These are phyloP conservation scores for Lodderomyces pseudojiufengensis DNA, from an alignment of 1,139 yeast species.

Conservation along the genomic window DNA sequence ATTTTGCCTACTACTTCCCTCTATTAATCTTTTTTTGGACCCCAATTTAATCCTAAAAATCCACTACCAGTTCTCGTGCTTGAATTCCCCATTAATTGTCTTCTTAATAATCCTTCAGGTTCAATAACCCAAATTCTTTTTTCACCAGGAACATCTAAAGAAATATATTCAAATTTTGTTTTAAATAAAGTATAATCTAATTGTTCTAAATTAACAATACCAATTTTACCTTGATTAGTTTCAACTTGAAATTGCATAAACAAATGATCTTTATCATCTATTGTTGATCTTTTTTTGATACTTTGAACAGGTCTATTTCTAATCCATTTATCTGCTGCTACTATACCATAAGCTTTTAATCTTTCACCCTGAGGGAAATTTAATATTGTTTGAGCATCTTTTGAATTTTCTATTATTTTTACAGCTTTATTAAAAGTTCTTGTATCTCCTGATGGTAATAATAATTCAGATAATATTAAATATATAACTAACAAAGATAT, in stretches of 20 bases:
- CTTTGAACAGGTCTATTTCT: constrained; percentile 78
- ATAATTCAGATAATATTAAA: constrained; percentile 69
- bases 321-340: constrained; percentile 71
- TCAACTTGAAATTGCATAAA: constrained; percentile 86
- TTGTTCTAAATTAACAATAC: constrained; percentile 76
- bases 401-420: constrained; percentile 65
- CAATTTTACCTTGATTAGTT: constrained; percentile 50
- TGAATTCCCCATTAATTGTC: constrained; percentile 25
- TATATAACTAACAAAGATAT: constrained; percentile 70
- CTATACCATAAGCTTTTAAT: constrained; percentile 81
- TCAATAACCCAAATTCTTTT: constrained; percentile 69
- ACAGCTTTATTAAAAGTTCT: constrained; percentile 86
- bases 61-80: constrained; percentile 35
- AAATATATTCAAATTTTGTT: constrained; percentile 71
- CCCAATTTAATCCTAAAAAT: constrained; percentile 83
- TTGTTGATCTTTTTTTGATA: constrained; percentile 50
- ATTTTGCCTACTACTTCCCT: too few species aligned
- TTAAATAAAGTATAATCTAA: constrained; percentile 61
- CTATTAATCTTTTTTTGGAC: constrained; percentile 57
- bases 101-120: constrained; percentile 55
- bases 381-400: constrained; percentile 54
- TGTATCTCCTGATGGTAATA: constrained; percentile 89
- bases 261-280: constrained; percentile 72
- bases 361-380: constrained; percentile 53
- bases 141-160: constrained; percentile 71